Percentiles rank a stretch among this genome's conserved stretches.
phyloP scores from a whole-genome alignment of 805 yeast species.

The Metschnikowia kunwiensis region DNA sequence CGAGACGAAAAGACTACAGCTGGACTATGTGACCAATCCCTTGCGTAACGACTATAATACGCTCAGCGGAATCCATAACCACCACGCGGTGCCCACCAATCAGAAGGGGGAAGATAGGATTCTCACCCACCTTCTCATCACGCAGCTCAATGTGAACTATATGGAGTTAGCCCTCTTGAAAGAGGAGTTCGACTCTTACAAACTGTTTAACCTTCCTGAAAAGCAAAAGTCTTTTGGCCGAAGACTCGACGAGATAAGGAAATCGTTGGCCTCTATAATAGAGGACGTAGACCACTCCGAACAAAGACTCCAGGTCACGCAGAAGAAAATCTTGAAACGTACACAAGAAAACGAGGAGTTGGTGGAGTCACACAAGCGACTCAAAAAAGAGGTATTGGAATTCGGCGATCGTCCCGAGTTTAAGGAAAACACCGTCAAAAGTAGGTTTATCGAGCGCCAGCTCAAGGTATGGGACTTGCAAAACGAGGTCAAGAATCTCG shows the following conservation, averaged over 20 bases:
- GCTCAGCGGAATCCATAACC: slow-evolving; percentile 49
- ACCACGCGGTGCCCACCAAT: slow-evolving; percentile 27
- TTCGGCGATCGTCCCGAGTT: slow-evolving; percentile 23
- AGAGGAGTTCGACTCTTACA: slow-evolving; percentile 38
- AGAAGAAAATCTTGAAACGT: slow-evolving; percentile 30
- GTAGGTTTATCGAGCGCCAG: slow-evolving; percentile 36
- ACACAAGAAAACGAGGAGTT: slow-evolving; percentile 28
- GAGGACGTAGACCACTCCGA: slow-evolving; percentile 45
- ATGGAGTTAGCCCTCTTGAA: slow-evolving; percentile 40
- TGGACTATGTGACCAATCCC: slow-evolving; percentile 70
- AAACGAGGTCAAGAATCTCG: slow-evolving; percentile 42
- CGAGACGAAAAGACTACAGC: slow-evolving; percentile 57
- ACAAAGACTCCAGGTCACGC: slow-evolving; percentile 33
- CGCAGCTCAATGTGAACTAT: slow-evolving; percentile 50
- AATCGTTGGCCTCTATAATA: slow-evolving; percentile 44
- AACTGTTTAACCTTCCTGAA: slow-evolving; percentile 37
- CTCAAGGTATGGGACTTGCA: slow-evolving; percentile 44
- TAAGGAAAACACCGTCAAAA: slow-evolving; percentile 19
- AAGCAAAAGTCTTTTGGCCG: slow-evolving; percentile 40
- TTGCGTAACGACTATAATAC: slow-evolving; percentile 47
- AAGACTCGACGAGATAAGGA: slow-evolving; percentile 41
- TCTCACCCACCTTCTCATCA: slow-evolving; percentile 62
- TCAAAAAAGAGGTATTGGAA: slow-evolving; percentile 28
- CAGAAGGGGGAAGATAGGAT: slow-evolving; percentile 18
- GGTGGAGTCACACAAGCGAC: slow-evolving; percentile 24